Evolutionary conservation across 495 filamentous ascomycete genomes (phyloP).

Genomic region (Platismatia glauca): DNA sequence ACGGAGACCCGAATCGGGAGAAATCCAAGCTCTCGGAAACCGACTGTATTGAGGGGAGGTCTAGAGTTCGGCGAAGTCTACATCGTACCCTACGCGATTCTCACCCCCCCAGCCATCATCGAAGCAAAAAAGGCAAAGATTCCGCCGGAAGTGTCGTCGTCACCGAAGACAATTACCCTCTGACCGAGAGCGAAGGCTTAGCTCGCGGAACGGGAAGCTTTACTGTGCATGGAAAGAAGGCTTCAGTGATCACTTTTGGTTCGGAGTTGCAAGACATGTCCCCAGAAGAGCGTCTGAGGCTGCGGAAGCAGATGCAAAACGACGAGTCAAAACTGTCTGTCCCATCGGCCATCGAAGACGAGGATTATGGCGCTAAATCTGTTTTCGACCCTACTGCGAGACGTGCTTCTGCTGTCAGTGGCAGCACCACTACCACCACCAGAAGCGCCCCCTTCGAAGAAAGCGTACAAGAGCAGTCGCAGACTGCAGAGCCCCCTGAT

Average conservation of each 20-base stretch:
- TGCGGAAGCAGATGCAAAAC: slow-evolving; percentile 43
- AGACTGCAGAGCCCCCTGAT: neutral
- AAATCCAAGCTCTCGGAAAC: slow-evolving; percentile 32
- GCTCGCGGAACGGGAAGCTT: slow-evolving; percentile 76
- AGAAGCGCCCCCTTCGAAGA: slow-evolving; percentile 17
- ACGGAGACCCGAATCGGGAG: slow-evolving; percentile 30
- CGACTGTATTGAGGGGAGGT: slow-evolving; percentile 38
- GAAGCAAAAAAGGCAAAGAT: slow-evolving; percentile 69
- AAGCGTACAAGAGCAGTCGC: slow-evolving; percentile 5
- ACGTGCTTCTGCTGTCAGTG: slow-evolving; percentile 33
- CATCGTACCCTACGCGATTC: slow-evolving; percentile 87
- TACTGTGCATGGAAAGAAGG: slow-evolving; percentile 95
- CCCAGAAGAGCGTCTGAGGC: slow-evolving; percentile 62
- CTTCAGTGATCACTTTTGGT: slow-evolving; percentile 89
- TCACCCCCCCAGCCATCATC: slow-evolving; percentile 53
- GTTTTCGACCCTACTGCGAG: slow-evolving; percentile 25
- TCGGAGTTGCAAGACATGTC: slow-evolving; percentile 79
- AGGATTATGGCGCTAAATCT: slow-evolving; percentile 29
- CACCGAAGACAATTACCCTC: slow-evolving; percentile 49
- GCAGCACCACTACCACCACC: slow-evolving; percentile 32
- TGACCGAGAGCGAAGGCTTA: slow-evolving; percentile 50
- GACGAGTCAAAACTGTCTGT: slow-evolving; percentile 39
- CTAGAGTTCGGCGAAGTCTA: slow-evolving; percentile 75
- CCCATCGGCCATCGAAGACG: slow-evolving; percentile 28
- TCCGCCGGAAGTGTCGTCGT: slow-evolving; percentile 52